These are phyloP conservation scores for Elasticomyces elasticus DNA, from an alignment of 495 filamentous ascomycete species.

Conservation along the genomic window DNA sequence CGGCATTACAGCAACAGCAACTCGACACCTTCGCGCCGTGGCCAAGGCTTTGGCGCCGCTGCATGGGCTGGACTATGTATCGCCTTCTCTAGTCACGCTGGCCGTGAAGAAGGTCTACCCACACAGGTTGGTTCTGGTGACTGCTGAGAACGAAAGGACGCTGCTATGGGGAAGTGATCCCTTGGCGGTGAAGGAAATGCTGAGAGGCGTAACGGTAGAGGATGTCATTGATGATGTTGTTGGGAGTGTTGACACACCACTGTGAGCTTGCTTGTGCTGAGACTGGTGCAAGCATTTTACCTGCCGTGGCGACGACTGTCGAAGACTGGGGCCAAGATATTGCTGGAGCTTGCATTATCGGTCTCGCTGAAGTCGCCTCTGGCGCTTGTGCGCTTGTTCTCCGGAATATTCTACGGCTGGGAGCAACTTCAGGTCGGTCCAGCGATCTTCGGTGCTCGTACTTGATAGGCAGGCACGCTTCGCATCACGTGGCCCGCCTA, in stretches of 20 bases:
- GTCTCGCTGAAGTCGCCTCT: too few relatives aligned
- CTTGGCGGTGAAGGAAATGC: slow-evolving; percentile 50
- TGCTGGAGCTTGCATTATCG: too few relatives aligned
- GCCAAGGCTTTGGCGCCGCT: slow-evolving; percentile 61
- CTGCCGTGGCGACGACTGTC: too few relatives aligned
- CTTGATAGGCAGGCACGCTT: too few relatives aligned
- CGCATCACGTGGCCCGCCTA: too few relatives aligned
- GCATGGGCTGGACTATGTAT: slow-evolving; percentile 70
- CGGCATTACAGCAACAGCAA: slow-evolving; percentile 66
- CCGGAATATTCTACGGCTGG: too few relatives aligned
- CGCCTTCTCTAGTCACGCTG: slow-evolving; percentile 72
- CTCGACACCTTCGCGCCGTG: slow-evolving; percentile 51
- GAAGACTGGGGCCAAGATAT: too few relatives aligned
- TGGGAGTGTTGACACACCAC: slow-evolving; percentile 55
- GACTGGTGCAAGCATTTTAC: neutral
- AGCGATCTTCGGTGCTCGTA: too few relatives aligned
- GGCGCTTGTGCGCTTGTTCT: too few relatives aligned
- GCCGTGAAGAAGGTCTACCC: slow-evolving; percentile 83
- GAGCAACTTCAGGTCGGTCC: too few relatives aligned
- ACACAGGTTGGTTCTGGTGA: slow-evolving; percentile 64
- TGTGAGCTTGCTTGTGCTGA: slow-evolving; percentile 35
- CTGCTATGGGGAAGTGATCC: slow-evolving; percentile 86
- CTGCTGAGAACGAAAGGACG: slow-evolving; percentile 66
- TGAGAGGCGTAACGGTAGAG: slow-evolving; percentile 61
- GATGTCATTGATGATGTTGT: slow-evolving; percentile 79